A percentile compares a stretch with the other conserved stretches of the same genome.
Conservation (phyloP, 108 stramenopile species). For the Craspedostauros australis region DNA sequence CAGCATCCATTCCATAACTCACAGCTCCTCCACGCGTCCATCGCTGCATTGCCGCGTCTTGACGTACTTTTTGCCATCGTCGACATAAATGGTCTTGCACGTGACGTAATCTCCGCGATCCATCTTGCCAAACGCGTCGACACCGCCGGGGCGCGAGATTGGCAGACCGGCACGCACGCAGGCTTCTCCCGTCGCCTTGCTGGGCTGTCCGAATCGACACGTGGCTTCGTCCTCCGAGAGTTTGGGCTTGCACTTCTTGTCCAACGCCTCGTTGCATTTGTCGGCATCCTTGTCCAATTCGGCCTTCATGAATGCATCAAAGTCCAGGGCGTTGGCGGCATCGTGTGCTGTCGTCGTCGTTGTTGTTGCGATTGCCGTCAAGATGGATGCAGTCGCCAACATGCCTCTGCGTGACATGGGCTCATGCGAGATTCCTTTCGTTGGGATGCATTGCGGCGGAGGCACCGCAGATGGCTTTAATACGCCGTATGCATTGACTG, state of each 20-base stretch:
- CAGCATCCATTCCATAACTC: no score
- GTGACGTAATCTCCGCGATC: constrained; percentile 45
- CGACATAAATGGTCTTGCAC: constrained; percentile 30
- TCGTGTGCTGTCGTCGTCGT: no score
- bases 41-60: no score
- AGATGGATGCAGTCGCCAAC: no score
- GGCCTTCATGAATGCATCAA: constrained; percentile 25
- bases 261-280: background rate
- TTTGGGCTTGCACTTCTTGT: constrained; percentile 18
- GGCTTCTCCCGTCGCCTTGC: constrained; percentile 39
- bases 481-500: no score
- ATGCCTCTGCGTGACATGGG: no score
- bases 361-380: no score
- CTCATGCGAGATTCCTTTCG: no score
- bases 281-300: constrained; percentile 17
- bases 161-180: constrained; percentile 39
- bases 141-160: constrained; percentile 13
- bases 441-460: no score
- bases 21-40: no score
- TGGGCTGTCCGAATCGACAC: constrained; percentile 44
- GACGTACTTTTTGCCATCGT: no score
- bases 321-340: constrained; percentile 27
- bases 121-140: constrained; percentile 43
- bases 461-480: no score
- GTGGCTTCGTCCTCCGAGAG: constrained; percentile 41